These are phyloP conservation scores for Exophiala xenobiotica DNA, from an alignment of 2,329 filamentous ascomycete species.

Conservation along the genomic window DNA sequence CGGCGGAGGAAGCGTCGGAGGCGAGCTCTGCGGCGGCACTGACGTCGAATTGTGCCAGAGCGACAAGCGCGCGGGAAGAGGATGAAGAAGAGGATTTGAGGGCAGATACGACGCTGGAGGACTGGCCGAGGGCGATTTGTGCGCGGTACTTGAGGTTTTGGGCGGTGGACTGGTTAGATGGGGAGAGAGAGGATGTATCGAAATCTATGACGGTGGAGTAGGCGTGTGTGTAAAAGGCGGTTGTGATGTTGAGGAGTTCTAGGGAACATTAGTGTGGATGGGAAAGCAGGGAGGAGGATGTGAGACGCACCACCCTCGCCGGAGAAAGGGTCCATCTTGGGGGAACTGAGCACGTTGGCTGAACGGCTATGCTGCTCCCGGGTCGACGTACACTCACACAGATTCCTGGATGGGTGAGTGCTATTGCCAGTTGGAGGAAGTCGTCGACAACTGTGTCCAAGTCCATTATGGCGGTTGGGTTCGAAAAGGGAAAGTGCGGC, in stretches of 20 bases:
- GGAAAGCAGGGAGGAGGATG: not conserved
- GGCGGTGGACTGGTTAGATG: slow-evolving; percentile 73
- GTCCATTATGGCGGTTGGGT: not conserved
- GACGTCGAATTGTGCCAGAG: slow-evolving; percentile 67
- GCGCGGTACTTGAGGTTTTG: slow-evolving; percentile 78
- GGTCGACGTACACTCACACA: too few relatives aligned
- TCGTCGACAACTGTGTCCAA: not conserved
- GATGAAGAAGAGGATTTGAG: slow-evolving; percentile 64
- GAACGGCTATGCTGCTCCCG: too few relatives aligned
- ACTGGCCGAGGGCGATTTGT: slow-evolving; percentile 77
- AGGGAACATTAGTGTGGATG: slow-evolving; percentile 11
- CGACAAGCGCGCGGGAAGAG: slow-evolving; percentile 73
- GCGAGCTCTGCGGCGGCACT: slow-evolving; percentile 66
- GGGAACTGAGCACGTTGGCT: too few relatives aligned
- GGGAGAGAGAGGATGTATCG: slow-evolving; percentile 74
- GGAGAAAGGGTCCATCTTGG: slow-evolving; percentile 61
- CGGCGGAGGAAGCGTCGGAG: slow-evolving; percentile 55
- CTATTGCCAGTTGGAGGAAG: not conserved
- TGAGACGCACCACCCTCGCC: slow-evolving; percentile 57
- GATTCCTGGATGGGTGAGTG: too few relatives aligned
- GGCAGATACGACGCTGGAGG: slow-evolving; percentile 68
- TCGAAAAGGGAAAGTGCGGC: slow-evolving; percentile 21
- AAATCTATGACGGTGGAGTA: slow-evolving; percentile 84
- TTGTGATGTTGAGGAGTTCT: slow-evolving; percentile 68
- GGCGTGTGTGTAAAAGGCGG: slow-evolving; percentile 72